Conservation (phyloP, 257 asterid species). For the Coffea canephora region DNA sequence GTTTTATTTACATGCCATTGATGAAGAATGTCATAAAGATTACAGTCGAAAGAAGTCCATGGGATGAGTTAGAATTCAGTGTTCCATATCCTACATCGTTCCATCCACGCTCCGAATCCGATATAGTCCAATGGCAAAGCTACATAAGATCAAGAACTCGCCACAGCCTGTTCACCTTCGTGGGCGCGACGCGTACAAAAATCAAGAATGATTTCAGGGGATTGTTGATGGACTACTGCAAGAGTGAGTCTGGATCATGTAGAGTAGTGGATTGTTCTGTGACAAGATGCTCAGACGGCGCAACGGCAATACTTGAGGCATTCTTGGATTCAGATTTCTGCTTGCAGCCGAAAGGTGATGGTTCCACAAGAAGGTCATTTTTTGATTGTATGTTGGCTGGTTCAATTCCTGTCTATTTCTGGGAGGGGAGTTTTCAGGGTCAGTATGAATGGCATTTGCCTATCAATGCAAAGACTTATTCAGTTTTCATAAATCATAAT, state of each 20-base stretch:
- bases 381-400: constrained; percentile 67
- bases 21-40: constrained; percentile 54
- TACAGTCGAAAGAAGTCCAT: constrained; percentile 39
- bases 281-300: constrained; percentile 46
- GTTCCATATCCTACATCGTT: constrained; percentile 65
- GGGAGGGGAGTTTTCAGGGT: constrained; percentile 45
- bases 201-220: constrained; percentile 53
- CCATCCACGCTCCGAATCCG: constrained; percentile 57
- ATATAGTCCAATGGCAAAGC: constrained; percentile 45
- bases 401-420: constrained; percentile 55
- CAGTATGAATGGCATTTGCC: constrained; percentile 69
- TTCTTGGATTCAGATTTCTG: constrained; percentile 57
- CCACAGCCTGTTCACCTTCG: constrained; percentile 35
- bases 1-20: constrained; percentile 50
- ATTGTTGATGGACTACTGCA: constrained; percentile 41
- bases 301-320: constrained; percentile 49
- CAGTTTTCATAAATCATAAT: constrained; percentile 41
- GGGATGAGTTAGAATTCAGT: constrained; percentile 55
- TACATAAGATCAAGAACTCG: background rate
- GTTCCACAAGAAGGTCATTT: constrained; percentile 51
- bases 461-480: constrained; percentile 20
- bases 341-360: constrained; percentile 64
- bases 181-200: constrained; percentile 57
- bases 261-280: constrained; percentile 45
- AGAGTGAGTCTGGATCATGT: constrained; percentile 29